Evolutionary conservation across 768 basidiomycete species (phyloP), one percentile per base, ranked within the genome.

Genomic region (Boletus speciosus): DNA sequence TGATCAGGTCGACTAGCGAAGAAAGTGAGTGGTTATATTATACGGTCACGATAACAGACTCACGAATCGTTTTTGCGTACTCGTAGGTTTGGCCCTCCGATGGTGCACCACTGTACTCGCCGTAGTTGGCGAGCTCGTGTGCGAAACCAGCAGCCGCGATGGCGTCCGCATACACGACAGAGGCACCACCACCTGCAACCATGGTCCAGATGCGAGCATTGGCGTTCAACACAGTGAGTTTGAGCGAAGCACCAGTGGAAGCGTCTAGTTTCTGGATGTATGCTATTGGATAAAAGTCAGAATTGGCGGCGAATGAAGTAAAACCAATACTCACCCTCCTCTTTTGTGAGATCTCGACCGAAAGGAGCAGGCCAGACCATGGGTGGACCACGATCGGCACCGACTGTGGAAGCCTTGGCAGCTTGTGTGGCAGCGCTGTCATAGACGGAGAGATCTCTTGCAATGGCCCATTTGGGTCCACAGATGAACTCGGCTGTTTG

Each of bases 141-240:
- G 97, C 94, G 67, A 85, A 98, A 35, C 96, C 96, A 66, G 93
- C 92, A 6, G 96, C 95, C 49, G 86, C 87, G 57, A 90, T 90
- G 60, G 88, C 88, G 59, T 90, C 88, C 7, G 78, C 79, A 66
- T 85, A 85, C 39, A 84, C 82, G 58, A 85, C 82, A 7, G 80
- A 82, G 21, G 83, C 82, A 78, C 93, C 93, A 68, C 97, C 97
- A 76, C 96, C 97, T 51, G 97, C 96, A 52, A 99, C 97, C 96
- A 98, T 98, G 62, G 97, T 98, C 97, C 97, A 99, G 60, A 99
- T 85, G 57, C 95, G 89, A 56, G 96, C 97, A 69, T 91, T 88
- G 50, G 90, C 74, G 73, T 98, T 98, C 64, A 99, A 78, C 49
- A 99, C 96, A 39, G 97, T 99, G 42, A 99, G 82, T 72, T 99